These are phyloP conservation scores for Pseudotsuga menziesii DNA, from an alignment of 75 land plant species.

Conservation along the genomic window DNA sequence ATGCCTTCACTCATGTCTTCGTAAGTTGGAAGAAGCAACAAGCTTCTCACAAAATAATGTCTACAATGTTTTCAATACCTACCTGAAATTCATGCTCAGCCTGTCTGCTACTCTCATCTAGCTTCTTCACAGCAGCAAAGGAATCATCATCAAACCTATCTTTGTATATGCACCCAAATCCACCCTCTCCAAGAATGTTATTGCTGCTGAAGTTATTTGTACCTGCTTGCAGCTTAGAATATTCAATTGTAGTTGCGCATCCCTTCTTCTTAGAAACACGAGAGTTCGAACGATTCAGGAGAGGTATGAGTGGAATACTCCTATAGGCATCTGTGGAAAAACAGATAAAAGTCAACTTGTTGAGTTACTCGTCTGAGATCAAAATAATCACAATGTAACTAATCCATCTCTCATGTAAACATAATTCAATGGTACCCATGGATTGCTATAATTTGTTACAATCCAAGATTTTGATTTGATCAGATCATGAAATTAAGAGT, in stretches of 20 bases:
- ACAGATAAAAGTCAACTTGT: neutral
- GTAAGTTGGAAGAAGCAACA: neutral
- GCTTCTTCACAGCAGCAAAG: conserved; percentile 63
- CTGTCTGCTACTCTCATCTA: conserved; percentile 29
- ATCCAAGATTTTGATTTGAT: neutral
- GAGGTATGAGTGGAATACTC: conserved; percentile 25
- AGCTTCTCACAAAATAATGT: no score
- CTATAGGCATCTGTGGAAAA: conserved; percentile 23
- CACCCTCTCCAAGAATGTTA: conserved; percentile 69
- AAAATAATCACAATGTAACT: neutral
- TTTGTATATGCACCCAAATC: conserved; percentile 72
- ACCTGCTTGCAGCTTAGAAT: conserved; percentile 45
- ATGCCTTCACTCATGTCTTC: neutral
- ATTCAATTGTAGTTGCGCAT: conserved; percentile 36
- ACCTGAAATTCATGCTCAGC: conserved; percentile 70
- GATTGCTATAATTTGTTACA: neutral
- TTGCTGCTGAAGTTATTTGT: conserved; percentile 58
- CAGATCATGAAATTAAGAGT: neutral
- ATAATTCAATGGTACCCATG: neutral
- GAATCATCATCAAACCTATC: conserved; percentile 48
- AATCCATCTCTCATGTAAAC: neutral
- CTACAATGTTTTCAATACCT: neutral
- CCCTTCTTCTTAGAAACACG: conserved; percentile 27
- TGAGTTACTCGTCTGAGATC: neutral
- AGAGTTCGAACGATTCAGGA: conserved; percentile 26